Conservation (phyloP, 345 rosid species). For the Angophora floribunda region DNA sequence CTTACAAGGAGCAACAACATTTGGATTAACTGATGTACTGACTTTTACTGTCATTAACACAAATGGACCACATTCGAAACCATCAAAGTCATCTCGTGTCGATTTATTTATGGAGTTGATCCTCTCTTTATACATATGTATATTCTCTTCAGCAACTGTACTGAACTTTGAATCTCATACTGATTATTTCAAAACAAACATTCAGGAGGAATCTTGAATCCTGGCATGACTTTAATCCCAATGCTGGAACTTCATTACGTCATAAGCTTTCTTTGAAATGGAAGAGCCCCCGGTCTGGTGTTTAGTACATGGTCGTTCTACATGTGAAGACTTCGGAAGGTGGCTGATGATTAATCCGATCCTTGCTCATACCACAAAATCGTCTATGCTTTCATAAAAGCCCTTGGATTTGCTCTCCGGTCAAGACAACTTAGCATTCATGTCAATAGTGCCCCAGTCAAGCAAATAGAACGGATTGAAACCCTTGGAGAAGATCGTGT, state of each 20-base stretch:
- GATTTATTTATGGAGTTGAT: neutral
- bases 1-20: neutral
- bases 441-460: neutral
- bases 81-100: neutral
- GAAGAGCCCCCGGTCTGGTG: neutral
- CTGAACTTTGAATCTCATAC: neutral
- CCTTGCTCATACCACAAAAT: neutral
- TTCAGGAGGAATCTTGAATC: neutral
- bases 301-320: neutral
- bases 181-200: neutral
- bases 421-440: neutral
- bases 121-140: neutral
- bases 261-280: neutral
- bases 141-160: neutral
- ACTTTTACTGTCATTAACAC: neutral
- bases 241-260: neutral
- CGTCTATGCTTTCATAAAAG: neutral
- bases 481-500: neutral
- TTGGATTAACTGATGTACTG: neutral
- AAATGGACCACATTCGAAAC: neutral
- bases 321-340: neutral
- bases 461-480: neutral
- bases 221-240: neutral
- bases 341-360: neutral
- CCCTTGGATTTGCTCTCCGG: neutral